These are phyloP conservation scores for Melampsora larici-populina DNA, from an alignment of 1,284 basidiomycete genomes.

Conservation along the genomic window DNA sequence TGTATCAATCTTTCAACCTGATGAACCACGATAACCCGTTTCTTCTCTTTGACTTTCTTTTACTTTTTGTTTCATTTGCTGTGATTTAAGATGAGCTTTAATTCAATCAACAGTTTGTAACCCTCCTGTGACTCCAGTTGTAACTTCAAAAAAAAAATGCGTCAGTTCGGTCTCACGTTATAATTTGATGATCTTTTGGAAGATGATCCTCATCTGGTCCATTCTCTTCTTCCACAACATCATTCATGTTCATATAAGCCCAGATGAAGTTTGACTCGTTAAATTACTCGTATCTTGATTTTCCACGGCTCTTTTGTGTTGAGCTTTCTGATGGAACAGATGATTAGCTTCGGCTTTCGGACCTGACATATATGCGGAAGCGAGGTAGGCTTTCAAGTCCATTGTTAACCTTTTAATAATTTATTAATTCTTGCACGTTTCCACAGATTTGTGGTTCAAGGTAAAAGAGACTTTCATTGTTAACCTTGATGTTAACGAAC, in stretches of 20 bases:
- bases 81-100: constrained; percentile 52
- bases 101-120: constrained; percentile 61
- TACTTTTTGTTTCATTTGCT: constrained; percentile 43
- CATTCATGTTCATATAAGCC: constrained; percentile 22
- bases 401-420: background rate
- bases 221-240: constrained; percentile 27
- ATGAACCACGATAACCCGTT: constrained; percentile 91
- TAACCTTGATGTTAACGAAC: background rate
- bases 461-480: background rate
- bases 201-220: constrained; percentile 1
- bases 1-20: constrained; percentile 82
- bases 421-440: background rate
- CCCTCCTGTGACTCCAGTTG: constrained; percentile 59
- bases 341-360: constrained; percentile 88
- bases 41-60: no score
- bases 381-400: constrained; percentile 59
- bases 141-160: no score
- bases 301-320: constrained; percentile 66
- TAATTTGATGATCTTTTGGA: background rate
- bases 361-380: constrained; percentile 81
- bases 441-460: background rate
- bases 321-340: constrained; percentile 59
- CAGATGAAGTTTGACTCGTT: constrained; percentile 9
- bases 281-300: constrained; percentile 50
- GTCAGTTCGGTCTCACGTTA: background rate